A percentile compares a stretch with the other conserved stretches of the same genome.
Conservation (phyloP, 345 rosid genomes). For the Bruguiera gymnorhiza region DNA sequence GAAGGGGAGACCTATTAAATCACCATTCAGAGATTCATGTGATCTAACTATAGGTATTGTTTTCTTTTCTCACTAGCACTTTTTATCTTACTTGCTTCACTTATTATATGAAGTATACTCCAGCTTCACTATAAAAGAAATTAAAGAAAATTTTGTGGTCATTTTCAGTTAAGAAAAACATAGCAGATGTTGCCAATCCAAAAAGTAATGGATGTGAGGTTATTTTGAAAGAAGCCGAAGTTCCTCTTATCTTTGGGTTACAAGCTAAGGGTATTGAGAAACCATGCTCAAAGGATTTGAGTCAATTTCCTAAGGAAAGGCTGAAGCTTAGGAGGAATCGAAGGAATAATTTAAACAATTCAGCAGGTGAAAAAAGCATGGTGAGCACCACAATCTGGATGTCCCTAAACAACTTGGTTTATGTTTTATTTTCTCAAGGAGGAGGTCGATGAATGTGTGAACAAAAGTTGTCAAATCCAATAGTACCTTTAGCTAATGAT, state of each 20-base stretch:
- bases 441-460: neutral
- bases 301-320: slow-evolving; percentile 14
- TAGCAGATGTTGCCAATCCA: slow-evolving; percentile 18
- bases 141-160: slow-evolving; percentile 6
- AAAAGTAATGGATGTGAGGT: slow-evolving; percentile 14
- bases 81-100: neutral
- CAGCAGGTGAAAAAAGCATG: slow-evolving; percentile 21
- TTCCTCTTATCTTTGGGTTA: slow-evolving; percentile 42
- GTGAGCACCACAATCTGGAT: slow-evolving; percentile 27
- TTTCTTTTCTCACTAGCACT: neutral
- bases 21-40: slow-evolving; percentile 24
- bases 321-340: slow-evolving; percentile 24
- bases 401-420: neutral
- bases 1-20: slow-evolving; percentile 35
- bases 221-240: slow-evolving; percentile 27
- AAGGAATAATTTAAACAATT: slow-evolving; percentile 21
- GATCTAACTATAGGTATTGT: slow-evolving; percentile 22
- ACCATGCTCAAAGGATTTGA: neutral
- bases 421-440: neutral
- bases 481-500: neutral
- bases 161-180: slow-evolving; percentile 33
- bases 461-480: neutral
- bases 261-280: slow-evolving; percentile 15
- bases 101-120: slow-evolving; percentile 7
- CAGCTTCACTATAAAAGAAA: neutral